Conservation (phyloP, 108 stramenopile genomes). For the Parmales sp. region DNA sequence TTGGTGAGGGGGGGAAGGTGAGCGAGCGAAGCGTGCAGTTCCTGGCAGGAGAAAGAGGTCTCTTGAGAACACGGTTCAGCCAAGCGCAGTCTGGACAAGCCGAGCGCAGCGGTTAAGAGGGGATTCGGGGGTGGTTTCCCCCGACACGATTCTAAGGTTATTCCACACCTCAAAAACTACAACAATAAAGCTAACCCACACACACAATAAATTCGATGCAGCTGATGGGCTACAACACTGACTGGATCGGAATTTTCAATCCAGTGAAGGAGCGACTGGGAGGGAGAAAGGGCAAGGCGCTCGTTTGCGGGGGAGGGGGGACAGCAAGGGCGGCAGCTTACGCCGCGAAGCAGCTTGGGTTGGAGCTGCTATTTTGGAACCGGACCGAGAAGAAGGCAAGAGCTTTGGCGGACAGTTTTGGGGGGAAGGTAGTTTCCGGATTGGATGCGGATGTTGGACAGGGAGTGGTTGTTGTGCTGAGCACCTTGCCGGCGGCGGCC, state of each 20-base stretch:
- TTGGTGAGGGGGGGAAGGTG: background rate
- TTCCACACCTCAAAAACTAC: no score
- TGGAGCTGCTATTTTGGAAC: conserved; percentile 80
- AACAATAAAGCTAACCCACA: no score
- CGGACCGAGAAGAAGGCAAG: conserved; percentile 79
- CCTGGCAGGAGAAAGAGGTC: no score
- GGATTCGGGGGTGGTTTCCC: no score
- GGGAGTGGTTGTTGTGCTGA: conserved; percentile 63
- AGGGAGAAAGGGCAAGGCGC: conserved; percentile 20
- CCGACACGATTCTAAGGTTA: no score
- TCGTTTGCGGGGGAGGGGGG: conserved; percentile 93
- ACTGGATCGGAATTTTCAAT: conserved; percentile 94
- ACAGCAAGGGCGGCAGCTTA: conserved; percentile 92
- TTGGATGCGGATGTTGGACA: conserved; percentile 36
- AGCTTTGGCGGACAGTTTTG: conserved; percentile 75
- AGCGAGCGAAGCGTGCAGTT: background rate
- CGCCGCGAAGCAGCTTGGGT: conserved; percentile 62
- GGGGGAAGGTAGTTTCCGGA: conserved; percentile 58
- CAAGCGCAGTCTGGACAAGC: no score
- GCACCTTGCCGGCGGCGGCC: conserved; percentile 83
- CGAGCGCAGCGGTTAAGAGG: no score
- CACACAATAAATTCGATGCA: conserved; percentile 37
- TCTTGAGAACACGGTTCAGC: no score
- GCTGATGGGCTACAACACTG: conserved; percentile 92
- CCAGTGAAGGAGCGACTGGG: conserved; percentile 65